Base-by-base conservation (phyloP, 164 flowering plant genomes). In the Vitis rotundifolia region DNA sequence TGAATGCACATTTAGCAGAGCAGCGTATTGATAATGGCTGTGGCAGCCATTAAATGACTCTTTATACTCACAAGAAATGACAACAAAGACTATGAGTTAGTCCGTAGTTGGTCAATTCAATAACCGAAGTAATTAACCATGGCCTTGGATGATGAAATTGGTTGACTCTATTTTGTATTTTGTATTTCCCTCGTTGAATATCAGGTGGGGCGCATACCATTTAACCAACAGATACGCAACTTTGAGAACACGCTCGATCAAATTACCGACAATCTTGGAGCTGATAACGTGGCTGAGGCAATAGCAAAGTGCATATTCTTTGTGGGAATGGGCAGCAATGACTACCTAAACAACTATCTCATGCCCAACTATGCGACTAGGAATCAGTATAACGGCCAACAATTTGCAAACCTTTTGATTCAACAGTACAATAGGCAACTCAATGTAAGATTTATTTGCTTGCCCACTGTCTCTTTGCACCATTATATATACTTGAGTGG, bases 311-410 rank as follows among this genome's bases (percentile, higher is more conserved):
- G 89, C 84, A 79, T 94, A 48, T 91, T 94, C 85, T 92, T 91
- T 59, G 88, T 94, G 0, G 98, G 97, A n/a, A 89, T 94, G 93
- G 97, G 98, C 8, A 94, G 97, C 86, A 94, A 94, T 66, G 98
- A 94, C 86, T 91, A 94, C 80, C 86, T 91, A n/a, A 94, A 94
- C 88, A 96, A 96, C 72, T 96, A 96, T 75, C 84, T 96, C 49
- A 88, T 96, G 95, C 97, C 98, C 6, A 93, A 87, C 71, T 96
- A 90, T 71, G 62, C 71, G 0, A 96, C 98, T n/a, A 59, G 75
- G 10, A 82, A 76, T 64, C 95, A 87, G 55, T 96, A 93, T 77
- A 85, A 88, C 56, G 64, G 76, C 8, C 86, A 79, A 26, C 91
- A 91, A 51, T 96, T 53, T 51, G 97, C 98, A 0, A 76, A 81